These are phyloP conservation scores for Aureobasidium namibiae DNA, from an alignment of 2,329 filamentous ascomycete species.

Conservation along the genomic window DNA sequence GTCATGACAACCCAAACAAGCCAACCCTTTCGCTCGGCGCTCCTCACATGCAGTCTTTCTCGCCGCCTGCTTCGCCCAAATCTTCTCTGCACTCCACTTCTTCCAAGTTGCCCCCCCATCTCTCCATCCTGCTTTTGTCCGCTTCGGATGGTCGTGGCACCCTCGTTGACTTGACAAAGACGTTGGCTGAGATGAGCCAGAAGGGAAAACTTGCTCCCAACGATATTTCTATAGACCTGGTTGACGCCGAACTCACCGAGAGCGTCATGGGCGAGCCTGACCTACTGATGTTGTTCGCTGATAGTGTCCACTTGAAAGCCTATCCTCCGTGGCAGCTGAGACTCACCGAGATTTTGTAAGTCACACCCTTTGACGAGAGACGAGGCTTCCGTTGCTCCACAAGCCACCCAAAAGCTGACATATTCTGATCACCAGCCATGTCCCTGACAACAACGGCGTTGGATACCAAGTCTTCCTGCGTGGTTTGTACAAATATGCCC, in stretches of 20 bases:
- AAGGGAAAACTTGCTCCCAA: conserved; percentile 69
- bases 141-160: conserved; percentile 86
- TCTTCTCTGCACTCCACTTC: conserved; percentile 20
- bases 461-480: conserved; percentile 91
- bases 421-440: conserved; percentile 25
- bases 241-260: conserved; percentile 77
- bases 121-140: conserved; percentile 71
- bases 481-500: conserved; percentile 74
- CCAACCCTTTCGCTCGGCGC: conserved; percentile 63
- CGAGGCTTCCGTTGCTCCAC: conserved; percentile 4
- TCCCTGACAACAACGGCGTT: conserved; percentile 70
- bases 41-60: conserved; percentile 59
- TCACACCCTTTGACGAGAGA: conserved; percentile 19
- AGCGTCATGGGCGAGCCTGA: conserved; percentile 83
- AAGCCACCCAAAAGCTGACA: background rate
- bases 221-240: conserved; percentile 77
- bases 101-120: conserved; percentile 28
- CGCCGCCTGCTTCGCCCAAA: conserved; percentile 36
- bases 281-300: conserved; percentile 77
- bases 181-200: conserved; percentile 90
- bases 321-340: conserved; percentile 97
- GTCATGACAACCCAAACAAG: conserved; percentile 52
- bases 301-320: conserved; percentile 73
- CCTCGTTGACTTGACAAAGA: conserved; percentile 90
- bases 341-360: conserved; percentile 83